These are phyloP conservation scores for Neltuma alba DNA, from an alignment of 306 rosid species.

Conservation along the genomic window DNA sequence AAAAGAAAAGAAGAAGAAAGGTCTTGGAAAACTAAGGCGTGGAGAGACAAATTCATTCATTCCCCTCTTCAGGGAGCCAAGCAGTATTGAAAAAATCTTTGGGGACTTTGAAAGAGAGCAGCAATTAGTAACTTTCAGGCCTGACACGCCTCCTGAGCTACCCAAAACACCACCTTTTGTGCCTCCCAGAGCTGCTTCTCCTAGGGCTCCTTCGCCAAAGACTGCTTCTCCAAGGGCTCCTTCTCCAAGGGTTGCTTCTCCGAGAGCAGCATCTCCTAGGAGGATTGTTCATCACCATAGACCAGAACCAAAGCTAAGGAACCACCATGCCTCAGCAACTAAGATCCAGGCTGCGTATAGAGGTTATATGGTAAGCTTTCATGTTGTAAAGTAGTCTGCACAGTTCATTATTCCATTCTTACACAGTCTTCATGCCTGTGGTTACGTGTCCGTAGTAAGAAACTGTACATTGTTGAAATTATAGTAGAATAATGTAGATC, in stretches of 20 bases:
- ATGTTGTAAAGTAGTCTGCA: conserved; percentile 1
- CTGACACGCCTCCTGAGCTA: conserved; percentile 67
- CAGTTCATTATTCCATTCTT: neutral
- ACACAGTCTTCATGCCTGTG: neutral
- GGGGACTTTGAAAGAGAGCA: conserved; percentile 96
- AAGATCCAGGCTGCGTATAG: conserved; percentile 87
- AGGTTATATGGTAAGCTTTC: conserved; percentile 77
- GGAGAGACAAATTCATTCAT: conserved; percentile 88
- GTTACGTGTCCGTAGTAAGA: neutral
- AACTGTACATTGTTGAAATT: neutral
- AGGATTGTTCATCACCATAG: conserved; percentile 57
- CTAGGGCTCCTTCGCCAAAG: conserved; percentile 56
- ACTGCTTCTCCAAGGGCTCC: conserved; percentile 43
- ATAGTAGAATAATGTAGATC: neutral
- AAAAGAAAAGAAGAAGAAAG: conserved; percentile 87
- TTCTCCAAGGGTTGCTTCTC: conserved; percentile 55
- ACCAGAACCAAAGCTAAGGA: conserved; percentile 78
- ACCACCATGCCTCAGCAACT: conserved; percentile 85
- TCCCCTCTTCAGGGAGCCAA: conserved; percentile 91
- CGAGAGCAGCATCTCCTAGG: conserved; percentile 58
- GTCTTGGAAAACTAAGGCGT: conserved; percentile 66
- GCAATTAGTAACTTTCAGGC: conserved; percentile 59
- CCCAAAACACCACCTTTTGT: conserved; percentile 68
- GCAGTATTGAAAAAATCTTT: conserved; percentile 95
- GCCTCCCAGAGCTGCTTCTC: conserved; percentile 63